Evolutionary conservation across 202 grass and related monocot genomes (phyloP).

Genomic region (Panicum virgatum): DNA sequence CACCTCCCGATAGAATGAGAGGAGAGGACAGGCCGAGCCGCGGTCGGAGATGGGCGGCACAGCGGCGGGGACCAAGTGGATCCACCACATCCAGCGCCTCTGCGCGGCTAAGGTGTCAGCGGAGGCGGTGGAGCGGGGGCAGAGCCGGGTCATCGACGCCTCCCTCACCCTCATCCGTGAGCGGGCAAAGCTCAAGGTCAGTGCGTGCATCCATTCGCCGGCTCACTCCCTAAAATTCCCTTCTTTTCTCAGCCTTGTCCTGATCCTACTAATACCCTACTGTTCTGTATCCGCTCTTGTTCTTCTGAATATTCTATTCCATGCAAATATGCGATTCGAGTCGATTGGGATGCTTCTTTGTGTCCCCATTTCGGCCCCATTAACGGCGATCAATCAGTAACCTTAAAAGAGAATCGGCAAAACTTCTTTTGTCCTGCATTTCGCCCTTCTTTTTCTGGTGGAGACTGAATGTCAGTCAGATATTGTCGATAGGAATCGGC

Average conservation of each 20-base stretch:
- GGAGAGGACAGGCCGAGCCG: not conserved
- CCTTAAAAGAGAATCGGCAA: not conserved
- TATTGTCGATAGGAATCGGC: not conserved
- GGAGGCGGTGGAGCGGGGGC: conserved; percentile 70
- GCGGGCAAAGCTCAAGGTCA: conserved; percentile 91
- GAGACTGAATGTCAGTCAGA: not conserved
- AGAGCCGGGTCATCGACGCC: conserved; percentile 89
- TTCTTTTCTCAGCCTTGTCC: not conserved
- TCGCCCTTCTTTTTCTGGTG: not conserved
- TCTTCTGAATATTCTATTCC: conserved; percentile 23
- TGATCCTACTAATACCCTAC: not conserved
- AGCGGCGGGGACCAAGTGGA: conserved; percentile 69
- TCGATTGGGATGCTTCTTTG: not conserved
- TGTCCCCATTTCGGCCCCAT: not conserved
- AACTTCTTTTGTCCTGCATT: too few relatives aligned
- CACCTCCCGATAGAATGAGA: not conserved
- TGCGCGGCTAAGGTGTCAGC: conserved; percentile 59
- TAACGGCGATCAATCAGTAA: not conserved
- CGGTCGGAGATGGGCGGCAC: conserved; percentile 31
- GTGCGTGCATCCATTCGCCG: too few relatives aligned
- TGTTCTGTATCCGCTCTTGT: not conserved
- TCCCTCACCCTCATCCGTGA: conserved; percentile 98
- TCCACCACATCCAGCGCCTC: conserved; percentile 58
- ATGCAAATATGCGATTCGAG: not conserved
- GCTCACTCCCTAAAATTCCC: not conserved